A percentile compares a stretch with the other conserved stretches of the same genome.
These are phyloP conservation scores for Alternaria viburni DNA, from an alignment of 2,329 filamentous ascomycete genomes.

Conservation along the genomic window DNA sequence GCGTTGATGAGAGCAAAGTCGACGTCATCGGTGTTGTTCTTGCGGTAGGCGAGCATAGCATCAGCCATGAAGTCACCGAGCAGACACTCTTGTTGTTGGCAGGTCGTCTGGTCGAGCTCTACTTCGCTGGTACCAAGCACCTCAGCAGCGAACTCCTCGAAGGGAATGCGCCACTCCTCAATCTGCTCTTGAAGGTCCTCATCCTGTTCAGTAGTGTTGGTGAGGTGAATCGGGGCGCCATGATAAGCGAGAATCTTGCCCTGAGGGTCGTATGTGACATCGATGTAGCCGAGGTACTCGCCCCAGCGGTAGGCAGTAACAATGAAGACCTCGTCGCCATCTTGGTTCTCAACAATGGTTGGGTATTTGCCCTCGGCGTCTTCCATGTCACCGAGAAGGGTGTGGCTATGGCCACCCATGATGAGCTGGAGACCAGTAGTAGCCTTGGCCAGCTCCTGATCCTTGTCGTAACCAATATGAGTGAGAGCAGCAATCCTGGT, in stretches of 20 bases:
- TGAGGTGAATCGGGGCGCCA: conserved; percentile 69
- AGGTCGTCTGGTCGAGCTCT: conserved; percentile 65
- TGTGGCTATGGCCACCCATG: conserved; percentile 67
- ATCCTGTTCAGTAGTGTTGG: conserved; percentile 66
- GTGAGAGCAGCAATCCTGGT: conserved; percentile 70
- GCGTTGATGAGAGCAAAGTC: conserved; percentile 69
- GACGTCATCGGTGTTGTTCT: conserved; percentile 55
- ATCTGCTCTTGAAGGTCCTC: conserved; percentile 64
- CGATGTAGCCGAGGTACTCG: conserved; percentile 71
- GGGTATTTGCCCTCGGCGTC: conserved; percentile 67
- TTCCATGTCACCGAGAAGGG: conserved; percentile 65
- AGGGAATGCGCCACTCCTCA: conserved; percentile 64
- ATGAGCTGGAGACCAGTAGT: conserved; percentile 71
- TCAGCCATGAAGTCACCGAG: conserved; percentile 54
- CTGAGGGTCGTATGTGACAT: conserved; percentile 66
- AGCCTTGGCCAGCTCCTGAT: conserved; percentile 64
- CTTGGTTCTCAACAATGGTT: conserved; percentile 65
- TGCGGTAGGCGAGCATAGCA: conserved; percentile 67
- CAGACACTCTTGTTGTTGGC: conserved; percentile 64
- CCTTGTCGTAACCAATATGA: conserved; percentile 70
- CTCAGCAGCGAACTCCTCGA: conserved; percentile 65
- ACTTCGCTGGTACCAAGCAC: conserved; percentile 63
- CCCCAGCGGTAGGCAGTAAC: conserved; percentile 73
- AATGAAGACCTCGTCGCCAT: conserved; percentile 71
- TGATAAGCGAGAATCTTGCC: conserved; percentile 69